Conservation (phyloP, 441 rosid genomes). For the Daphne laureola region DNA sequence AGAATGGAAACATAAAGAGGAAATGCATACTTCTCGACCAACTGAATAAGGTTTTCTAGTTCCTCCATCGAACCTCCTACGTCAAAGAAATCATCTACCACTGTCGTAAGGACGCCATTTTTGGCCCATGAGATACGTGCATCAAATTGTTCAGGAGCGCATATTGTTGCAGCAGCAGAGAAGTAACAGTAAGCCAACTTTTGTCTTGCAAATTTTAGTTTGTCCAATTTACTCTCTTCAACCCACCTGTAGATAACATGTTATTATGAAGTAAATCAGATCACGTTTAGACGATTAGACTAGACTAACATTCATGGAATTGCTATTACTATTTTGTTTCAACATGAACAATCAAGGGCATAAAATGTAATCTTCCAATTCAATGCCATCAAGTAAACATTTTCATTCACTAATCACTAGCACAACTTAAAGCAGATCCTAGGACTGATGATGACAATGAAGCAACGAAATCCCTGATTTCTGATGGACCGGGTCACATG, state of each 20-base stretch:
- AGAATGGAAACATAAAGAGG: constrained; percentile 3
- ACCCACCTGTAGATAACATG: constrained; percentile 53
- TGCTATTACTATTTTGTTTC: too few relatives aligned
- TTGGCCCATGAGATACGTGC: constrained; percentile 92
- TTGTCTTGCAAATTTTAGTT: constrained; percentile 70
- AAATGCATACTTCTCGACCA: constrained; percentile 44
- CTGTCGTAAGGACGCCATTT: constrained; percentile 73
- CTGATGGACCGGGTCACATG: not conserved
- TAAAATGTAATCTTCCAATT: too few relatives aligned
- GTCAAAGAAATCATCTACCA: constrained; percentile 77
- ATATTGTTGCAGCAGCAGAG: constrained; percentile 66
- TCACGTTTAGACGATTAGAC: too few relatives aligned
- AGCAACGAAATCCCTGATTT: too few relatives aligned
- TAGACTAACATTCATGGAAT: too few relatives aligned
- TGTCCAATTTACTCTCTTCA: constrained; percentile 52
- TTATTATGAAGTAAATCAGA: too few relatives aligned
- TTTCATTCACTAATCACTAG: too few relatives aligned
- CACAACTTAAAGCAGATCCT: too few relatives aligned
- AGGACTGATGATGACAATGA: too few relatives aligned
- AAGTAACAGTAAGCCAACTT: constrained; percentile 74
- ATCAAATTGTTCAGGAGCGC: constrained; percentile 52
- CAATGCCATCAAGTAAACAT: too few relatives aligned
- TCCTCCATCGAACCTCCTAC: constrained; percentile 79
- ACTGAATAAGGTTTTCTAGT: constrained; percentile 45
- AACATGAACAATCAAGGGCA: too few relatives aligned